Evolutionary conservation across 257 asterid species (phyloP), one percentile per base, ranked within the genome.

Genomic region (Dorcoceras hygrometricum): DNA sequence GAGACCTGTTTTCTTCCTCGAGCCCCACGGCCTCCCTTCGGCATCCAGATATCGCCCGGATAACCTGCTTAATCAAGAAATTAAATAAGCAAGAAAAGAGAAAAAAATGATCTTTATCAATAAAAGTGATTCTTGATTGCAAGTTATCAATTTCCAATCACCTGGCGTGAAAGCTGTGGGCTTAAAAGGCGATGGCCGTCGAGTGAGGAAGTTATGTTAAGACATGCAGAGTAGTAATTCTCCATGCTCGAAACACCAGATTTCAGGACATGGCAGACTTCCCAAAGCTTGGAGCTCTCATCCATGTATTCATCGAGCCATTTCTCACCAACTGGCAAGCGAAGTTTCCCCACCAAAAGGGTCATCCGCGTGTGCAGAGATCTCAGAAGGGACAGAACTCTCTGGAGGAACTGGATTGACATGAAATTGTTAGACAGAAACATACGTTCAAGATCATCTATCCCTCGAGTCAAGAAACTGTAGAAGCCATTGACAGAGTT

Each of bases 241-340:
- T 91, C 98, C 84, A 91, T 79, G 69, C 89, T 84, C 7, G 98
- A 91, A 20, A 81, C 68, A 3, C 96, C 95, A 36, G 79, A 75
- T 76, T 89, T 91, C 39, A 91, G 88, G 36, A 87, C 86, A 74
- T 81, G 95, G 27, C 98, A 91, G 50, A 85, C 86, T 74, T 89
- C 95, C 98, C 98, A 91, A 43, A 91, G 90, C 83, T 89, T 91
- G 20, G 93, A 81, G 62, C 96, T 91, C 66, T 91, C 98, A 75
- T 91, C 98, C 98, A 91, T 91, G 68, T 91, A 91, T 50, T 89
- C 96, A 72, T 91, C 98, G 43, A 91, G 98, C 98, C 98, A 91
- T 50, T 91, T 91, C 43, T 85, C 98, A 7, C 98, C 98, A 3
- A 78, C 95, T 4, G 98, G 98, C 71, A 91, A 68, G 66, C 82